A percentile compares a stretch with the other conserved stretches of the same genome.
These are phyloP conservation scores for Trifolium dubium DNA, from an alignment of 306 rosid species.

Conservation along the genomic window DNA sequence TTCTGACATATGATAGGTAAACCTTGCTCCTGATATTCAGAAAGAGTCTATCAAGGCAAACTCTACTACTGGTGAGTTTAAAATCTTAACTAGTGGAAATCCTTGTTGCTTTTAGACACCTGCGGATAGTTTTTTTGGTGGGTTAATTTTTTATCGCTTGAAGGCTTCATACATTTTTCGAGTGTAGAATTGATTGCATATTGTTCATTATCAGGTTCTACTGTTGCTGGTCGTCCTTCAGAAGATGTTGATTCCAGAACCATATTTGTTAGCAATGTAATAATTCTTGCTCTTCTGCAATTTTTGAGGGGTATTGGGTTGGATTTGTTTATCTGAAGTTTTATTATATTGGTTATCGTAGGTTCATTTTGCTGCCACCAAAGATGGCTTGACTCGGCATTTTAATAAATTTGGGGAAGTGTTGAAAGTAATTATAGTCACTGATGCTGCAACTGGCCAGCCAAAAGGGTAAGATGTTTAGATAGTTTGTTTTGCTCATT, in stretches of 20 bases:
- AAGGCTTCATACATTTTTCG: slow-evolving; percentile 13
- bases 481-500: slow-evolving; percentile 31
- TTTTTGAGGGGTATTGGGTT: not conserved
- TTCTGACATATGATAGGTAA: slow-evolving; percentile 53
- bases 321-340: slow-evolving; percentile 40
- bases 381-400: slow-evolving; percentile 88
- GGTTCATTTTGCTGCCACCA: slow-evolving; percentile 97
- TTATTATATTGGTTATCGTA: slow-evolving; percentile 39
- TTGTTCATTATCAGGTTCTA: slow-evolving; percentile 55
- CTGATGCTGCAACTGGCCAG: slow-evolving; percentile 83
- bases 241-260: slow-evolving; percentile 91
- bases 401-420: slow-evolving; percentile 88
- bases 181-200: slow-evolving; percentile 10
- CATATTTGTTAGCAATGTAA: slow-evolving; percentile 92
- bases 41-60: slow-evolving; percentile 56
- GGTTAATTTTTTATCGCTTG: slow-evolving; percentile 3
- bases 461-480: slow-evolving; percentile 78
- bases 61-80: slow-evolving; percentile 64
- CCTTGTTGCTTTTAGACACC: slow-evolving; percentile 12
- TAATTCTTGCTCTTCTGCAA: slow-evolving; percentile 35
- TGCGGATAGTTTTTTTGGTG: slow-evolving; percentile 15
- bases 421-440: slow-evolving; percentile 72
- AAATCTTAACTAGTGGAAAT: slow-evolving; percentile 20
- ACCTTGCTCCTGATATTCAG: slow-evolving; percentile 54
- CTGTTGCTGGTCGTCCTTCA: slow-evolving; percentile 62